Conservation (phyloP, 2,329 filamentous ascomycete genomes). For the Colletotrichum sp. region DNA sequence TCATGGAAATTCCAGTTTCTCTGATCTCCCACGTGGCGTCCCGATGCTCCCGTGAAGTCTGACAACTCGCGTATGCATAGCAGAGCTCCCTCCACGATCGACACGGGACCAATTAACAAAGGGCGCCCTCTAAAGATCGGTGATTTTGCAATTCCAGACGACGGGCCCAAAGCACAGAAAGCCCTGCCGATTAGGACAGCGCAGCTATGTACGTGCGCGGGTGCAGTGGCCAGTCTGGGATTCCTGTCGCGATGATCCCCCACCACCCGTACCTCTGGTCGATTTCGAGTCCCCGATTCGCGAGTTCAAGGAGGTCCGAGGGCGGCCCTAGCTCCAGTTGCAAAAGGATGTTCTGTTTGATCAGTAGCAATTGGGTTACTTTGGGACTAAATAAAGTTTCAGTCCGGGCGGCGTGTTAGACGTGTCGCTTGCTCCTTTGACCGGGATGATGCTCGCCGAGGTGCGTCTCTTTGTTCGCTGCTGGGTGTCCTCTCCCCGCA, state of each 20-base stretch:
- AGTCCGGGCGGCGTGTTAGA: background rate
- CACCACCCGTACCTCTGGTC: background rate
- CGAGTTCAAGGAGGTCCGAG: background rate
- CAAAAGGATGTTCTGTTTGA: background rate
- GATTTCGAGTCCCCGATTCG: background rate
- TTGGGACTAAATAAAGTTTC: background rate
- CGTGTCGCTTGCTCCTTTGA: background rate
- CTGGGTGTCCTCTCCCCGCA: too few relatives aligned
- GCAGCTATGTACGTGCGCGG: background rate
- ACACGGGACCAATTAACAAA: background rate
- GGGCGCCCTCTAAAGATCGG: background rate
- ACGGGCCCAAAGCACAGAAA: background rate
- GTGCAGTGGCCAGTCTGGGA: background rate
- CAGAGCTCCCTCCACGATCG: background rate
- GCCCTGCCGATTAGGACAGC: background rate
- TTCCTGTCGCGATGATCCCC: background rate
- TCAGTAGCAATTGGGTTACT: background rate
- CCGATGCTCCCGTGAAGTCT: background rate
- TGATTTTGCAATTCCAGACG: background rate
- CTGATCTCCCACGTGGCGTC: background rate
- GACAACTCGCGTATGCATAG: background rate
- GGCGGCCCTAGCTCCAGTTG: background rate
- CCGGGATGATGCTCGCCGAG: background rate
- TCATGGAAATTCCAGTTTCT: background rate
- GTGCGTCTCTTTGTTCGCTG: background rate